These are phyloP conservation scores for Calonectria pseudoreteaudii DNA, from an alignment of 2,329 filamentous ascomycete genomes.

Conservation along the genomic window DNA sequence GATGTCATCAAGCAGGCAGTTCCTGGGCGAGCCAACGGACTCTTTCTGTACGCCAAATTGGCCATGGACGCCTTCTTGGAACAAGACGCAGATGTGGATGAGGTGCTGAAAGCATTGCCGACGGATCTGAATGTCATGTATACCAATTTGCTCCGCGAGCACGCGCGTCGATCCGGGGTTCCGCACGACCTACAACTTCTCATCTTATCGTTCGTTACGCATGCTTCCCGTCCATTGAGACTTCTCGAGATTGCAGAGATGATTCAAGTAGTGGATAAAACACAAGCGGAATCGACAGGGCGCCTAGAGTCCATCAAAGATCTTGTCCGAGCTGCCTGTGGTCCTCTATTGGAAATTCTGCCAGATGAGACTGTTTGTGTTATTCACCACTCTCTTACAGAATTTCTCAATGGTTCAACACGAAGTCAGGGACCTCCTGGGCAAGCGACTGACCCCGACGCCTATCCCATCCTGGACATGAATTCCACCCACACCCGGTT, in stretches of 20 bases:
- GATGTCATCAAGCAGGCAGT: slow-evolving; percentile 21
- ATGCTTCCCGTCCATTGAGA: slow-evolving; percentile 27
- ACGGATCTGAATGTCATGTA: slow-evolving; percentile 27
- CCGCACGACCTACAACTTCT: slow-evolving; percentile 8
- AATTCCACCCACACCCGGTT: slow-evolving; percentile 22
- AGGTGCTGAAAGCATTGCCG: slow-evolving; percentile 6
- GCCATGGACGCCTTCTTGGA: slow-evolving; percentile 26
- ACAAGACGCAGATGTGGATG: background rate
- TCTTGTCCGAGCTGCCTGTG: slow-evolving; percentile 21
- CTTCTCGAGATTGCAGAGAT: slow-evolving; percentile 32
- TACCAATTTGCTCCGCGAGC: slow-evolving; percentile 16
- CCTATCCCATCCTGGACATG: slow-evolving; percentile 14
- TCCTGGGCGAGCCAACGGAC: slow-evolving; percentile 20
- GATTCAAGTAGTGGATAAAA: background rate
- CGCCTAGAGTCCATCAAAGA: slow-evolving; percentile 17
- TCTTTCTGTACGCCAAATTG: slow-evolving; percentile 36
- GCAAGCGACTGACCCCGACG: background rate
- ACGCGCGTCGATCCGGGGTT: slow-evolving; percentile 15
- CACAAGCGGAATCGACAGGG: background rate
- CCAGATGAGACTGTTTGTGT: slow-evolving; percentile 32
- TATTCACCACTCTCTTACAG: slow-evolving; percentile 32
- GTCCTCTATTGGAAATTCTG: slow-evolving; percentile 27
- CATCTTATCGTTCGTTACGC: slow-evolving; percentile 26
- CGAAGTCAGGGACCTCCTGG: background rate
- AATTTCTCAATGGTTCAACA: slow-evolving; percentile 27